Conservation (phyloP, 768 basidiomycete genomes). For the Suillus luteus region DNA sequence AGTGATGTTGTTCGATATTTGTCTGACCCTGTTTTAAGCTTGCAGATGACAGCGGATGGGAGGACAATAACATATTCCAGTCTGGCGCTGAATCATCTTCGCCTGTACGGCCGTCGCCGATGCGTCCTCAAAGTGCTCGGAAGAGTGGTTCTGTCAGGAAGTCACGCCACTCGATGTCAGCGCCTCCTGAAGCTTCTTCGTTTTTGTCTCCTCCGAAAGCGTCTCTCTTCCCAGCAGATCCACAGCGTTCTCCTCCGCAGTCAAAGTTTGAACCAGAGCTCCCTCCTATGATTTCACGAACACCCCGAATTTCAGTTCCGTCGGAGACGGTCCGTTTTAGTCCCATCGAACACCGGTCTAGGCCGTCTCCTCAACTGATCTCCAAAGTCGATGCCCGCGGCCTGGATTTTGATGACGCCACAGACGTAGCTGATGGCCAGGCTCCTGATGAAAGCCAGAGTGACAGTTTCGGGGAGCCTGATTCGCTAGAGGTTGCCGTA, state of each 20-base stretch:
- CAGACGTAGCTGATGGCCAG: slow-evolving; percentile 7
- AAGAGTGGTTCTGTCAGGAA: slow-evolving; percentile 44
- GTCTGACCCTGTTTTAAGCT: slow-evolving; percentile 23
- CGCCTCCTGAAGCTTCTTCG: slow-evolving; percentile 57
- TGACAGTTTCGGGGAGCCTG: slow-evolving; percentile 17
- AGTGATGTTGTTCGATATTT: slow-evolving; percentile 19
- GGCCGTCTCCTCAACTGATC: slow-evolving; percentile 22
- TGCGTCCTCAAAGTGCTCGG: slow-evolving; percentile 45
- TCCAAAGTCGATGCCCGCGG: slow-evolving; percentile 17
- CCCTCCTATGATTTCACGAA: slow-evolving; percentile 39
- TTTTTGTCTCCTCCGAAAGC: slow-evolving; percentile 43
- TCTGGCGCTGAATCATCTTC: slow-evolving; percentile 90
- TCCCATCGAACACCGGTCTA: slow-evolving; percentile 24
- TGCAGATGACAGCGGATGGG: slow-evolving; percentile 81
- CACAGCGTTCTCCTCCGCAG: slow-evolving; percentile 49
- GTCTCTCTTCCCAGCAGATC: slow-evolving; percentile 23
- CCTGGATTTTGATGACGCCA: slow-evolving; percentile 24
- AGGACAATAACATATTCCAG: slow-evolving; percentile 89
- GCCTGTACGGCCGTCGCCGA: slow-evolving; percentile 64
- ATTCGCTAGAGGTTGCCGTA: slow-evolving; percentile 34
- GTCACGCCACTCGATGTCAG: slow-evolving; percentile 71
- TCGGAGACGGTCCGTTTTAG: slow-evolving; percentile 17
- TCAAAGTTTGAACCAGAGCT: slow-evolving; percentile 59
- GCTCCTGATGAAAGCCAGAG: slow-evolving; percentile 23
- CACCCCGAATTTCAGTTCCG: slow-evolving; percentile 24